These are phyloP conservation scores for Claviceps sp. DNA, from an alignment of 2,329 filamentous ascomycete species.

Conservation along the genomic window DNA sequence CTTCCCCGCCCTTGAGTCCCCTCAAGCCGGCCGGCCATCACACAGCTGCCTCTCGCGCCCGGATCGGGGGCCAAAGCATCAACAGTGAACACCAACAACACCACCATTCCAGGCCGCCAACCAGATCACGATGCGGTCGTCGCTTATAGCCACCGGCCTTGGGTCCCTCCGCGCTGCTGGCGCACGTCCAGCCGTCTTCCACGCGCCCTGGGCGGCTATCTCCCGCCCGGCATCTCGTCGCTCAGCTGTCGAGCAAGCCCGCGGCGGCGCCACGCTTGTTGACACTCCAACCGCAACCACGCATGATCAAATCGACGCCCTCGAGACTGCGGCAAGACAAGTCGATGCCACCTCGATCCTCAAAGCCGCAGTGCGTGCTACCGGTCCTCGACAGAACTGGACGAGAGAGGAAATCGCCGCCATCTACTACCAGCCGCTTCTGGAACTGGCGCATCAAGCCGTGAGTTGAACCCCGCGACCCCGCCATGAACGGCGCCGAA, in stretches of 20 bases:
- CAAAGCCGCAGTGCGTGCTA: conserved; percentile 44
- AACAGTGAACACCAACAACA: not conserved
- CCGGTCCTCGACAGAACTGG: conserved; percentile 57
- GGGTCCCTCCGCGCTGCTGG: conserved; percentile 4
- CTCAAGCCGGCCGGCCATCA: too few species aligned
- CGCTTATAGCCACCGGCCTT: conserved; percentile 3
- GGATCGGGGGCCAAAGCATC: too few species aligned
- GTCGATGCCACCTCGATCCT: conserved; percentile 21
- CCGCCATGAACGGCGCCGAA: not conserved
- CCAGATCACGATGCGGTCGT: conserved; percentile 5
- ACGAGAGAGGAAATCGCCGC: conserved; percentile 67
- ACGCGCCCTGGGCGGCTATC: conserved; percentile 3
- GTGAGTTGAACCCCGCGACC: conserved; percentile 29
- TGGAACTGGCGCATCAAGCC: conserved; percentile 64
- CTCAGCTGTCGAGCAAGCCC: not conserved
- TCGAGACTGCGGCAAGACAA: conserved; percentile 4
- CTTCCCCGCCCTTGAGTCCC: too few species aligned
- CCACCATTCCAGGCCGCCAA: not conserved
- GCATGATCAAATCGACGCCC: conserved; percentile 2
- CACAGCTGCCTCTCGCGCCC: too few species aligned
- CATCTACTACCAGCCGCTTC: conserved; percentile 70
- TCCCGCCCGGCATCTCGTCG: not conserved
- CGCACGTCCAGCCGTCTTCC: conserved; percentile 1
- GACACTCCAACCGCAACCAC: conserved; percentile 6
- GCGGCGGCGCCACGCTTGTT: conserved; percentile 8